These are phyloP conservation scores for Chaetomium sp. DNA, from an alignment of 2,329 filamentous ascomycete species.

Conservation along the genomic window DNA sequence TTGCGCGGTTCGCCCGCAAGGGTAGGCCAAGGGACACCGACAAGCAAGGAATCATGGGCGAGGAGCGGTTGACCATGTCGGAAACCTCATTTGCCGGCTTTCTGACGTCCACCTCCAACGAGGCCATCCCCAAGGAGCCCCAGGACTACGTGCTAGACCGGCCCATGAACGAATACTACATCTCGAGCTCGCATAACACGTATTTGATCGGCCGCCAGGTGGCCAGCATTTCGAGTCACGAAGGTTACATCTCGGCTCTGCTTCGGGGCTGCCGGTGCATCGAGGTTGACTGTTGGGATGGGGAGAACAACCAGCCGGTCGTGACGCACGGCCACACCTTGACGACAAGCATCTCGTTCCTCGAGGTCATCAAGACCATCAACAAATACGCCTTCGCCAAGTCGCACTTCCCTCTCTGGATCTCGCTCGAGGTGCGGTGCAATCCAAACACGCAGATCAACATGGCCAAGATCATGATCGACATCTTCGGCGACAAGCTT, in stretches of 20 bases:
- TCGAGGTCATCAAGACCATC: constrained; percentile 89
- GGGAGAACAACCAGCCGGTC: constrained; percentile 79
- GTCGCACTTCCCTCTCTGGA: constrained; percentile 85
- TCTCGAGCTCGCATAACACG: constrained; percentile 98
- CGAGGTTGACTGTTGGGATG: constrained; percentile 98
- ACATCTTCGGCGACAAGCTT: constrained; percentile 78
- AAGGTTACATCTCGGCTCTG: constrained; percentile 89
- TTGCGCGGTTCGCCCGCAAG: constrained; percentile 68
- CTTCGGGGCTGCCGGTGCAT: constrained; percentile 90
- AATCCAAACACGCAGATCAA: constrained; percentile 75
- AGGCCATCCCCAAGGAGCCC: constrained; percentile 64
- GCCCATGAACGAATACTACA: constrained; percentile 94
- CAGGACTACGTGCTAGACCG: constrained; percentile 69
- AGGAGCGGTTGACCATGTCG: constrained; percentile 65
- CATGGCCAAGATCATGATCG: constrained; percentile 89
- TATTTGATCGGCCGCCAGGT: constrained; percentile 92
- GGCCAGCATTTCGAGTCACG: constrained; percentile 85
- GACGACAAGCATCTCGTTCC: constrained; percentile 85
- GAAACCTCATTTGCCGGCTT: constrained; percentile 78
- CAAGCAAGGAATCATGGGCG: constrained; percentile 35
- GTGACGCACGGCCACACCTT: constrained; percentile 90
- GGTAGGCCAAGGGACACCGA: constrained; percentile 52
- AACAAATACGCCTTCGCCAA: constrained; percentile 91
- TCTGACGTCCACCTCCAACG: constrained; percentile 73
- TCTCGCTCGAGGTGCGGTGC: constrained; percentile 96